These are phyloP conservation scores for Paramecium sexaurelia DNA, from an alignment of 73 alveolate species.

Conservation along the genomic window DNA sequence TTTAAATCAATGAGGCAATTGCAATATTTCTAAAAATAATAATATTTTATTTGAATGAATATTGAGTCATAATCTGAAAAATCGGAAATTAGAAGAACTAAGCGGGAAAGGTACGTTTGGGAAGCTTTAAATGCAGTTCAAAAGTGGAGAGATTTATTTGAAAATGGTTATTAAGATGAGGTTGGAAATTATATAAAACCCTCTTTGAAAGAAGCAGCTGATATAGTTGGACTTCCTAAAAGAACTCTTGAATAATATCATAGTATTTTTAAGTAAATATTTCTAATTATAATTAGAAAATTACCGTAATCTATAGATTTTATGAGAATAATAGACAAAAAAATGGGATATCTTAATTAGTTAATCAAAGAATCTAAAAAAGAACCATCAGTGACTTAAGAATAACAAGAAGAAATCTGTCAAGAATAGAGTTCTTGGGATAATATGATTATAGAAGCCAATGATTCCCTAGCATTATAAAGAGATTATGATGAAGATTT, in stretches of 20 bases:
- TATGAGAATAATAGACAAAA: neutral
- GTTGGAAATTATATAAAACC: conserved; percentile 13
- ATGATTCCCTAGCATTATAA: neutral
- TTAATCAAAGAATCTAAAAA: neutral
- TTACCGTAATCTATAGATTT: neutral
- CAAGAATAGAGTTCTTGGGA: neutral
- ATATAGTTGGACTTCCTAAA: neutral
- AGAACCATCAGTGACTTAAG: neutral
- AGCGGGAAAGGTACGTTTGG: conserved; percentile 10
- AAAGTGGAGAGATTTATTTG: conserved; percentile 11
- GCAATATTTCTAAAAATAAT: neutral
- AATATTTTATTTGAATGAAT: neutral
- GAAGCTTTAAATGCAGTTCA: neutral
- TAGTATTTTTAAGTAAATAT: neutral
- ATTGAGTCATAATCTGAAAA: neutral
- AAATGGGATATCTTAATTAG: neutral
- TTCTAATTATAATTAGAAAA: neutral
- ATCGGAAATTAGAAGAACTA: neutral
- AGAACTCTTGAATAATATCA: neutral
- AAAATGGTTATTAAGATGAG: neutral
- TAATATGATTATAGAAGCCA: conserved; percentile 21
- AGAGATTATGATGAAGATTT: neutral
- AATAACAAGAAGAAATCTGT: neutral
- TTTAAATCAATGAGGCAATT: neutral
- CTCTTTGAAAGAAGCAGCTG: neutral